Evolutionary conservation across 202 grass and related monocot genomes (phyloP).

Genomic region (Zizania palustris): DNA sequence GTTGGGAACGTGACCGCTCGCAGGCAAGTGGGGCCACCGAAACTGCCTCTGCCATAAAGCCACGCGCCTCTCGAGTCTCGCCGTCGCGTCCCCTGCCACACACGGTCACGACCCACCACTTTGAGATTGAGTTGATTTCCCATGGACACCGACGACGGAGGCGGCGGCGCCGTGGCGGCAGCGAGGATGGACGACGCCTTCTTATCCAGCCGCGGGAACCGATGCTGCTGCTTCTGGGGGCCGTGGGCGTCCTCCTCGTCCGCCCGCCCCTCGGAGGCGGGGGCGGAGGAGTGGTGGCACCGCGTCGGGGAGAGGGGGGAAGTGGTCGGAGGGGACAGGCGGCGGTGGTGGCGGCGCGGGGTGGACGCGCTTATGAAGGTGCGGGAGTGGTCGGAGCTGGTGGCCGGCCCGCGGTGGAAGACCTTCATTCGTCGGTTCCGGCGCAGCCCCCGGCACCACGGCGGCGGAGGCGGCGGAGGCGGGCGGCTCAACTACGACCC

Average conservation of each 20-base stretch:
- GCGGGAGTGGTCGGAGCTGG: slow-evolving; percentile 90
- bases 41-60: slow-evolving; percentile 23
- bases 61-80: not conserved
- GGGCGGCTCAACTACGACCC: slow-evolving; percentile 77
- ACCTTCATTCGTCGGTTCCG: slow-evolving; percentile 91
- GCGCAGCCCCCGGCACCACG: not conserved
- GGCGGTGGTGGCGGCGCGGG: slow-evolving; percentile 79
- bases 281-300: slow-evolving; percentile 56
- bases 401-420: slow-evolving; percentile 90
- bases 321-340: not conserved
- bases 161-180: not conserved
- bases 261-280: not conserved
- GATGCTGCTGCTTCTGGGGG: slow-evolving; percentile 68
- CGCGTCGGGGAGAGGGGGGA: slow-evolving; percentile 30
- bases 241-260: slow-evolving; percentile 41
- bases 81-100: not conserved
- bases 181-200: slow-evolving; percentile 43
- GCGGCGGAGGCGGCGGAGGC: not conserved
- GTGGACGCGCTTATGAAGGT: slow-evolving; percentile 74
- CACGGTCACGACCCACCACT: not conserved
- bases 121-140: not conserved
- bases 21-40: not conserved
- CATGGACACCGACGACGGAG: slow-evolving; percentile 16
- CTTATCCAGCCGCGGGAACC: slow-evolving; percentile 45
- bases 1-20: not conserved